These are phyloP conservation scores for Cenchrus fungigraminus DNA, from an alignment of 176 grass and related monocot species.

Conservation along the genomic window DNA sequence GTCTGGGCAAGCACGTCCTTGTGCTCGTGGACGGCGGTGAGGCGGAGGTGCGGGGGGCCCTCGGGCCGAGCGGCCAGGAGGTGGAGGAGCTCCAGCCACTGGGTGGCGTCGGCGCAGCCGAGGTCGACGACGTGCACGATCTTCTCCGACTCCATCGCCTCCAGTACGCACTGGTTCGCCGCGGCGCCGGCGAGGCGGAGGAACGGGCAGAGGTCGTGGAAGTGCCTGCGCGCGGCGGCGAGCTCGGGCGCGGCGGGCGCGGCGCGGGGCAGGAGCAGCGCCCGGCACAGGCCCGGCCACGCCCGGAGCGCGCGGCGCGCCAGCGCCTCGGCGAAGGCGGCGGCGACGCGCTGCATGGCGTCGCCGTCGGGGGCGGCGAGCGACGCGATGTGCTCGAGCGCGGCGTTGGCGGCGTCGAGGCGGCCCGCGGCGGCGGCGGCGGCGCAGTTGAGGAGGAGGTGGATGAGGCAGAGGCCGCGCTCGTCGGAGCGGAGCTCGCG, in stretches of 20 bases:
- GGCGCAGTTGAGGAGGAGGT: slow-evolving; percentile 92
- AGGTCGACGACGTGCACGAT: slow-evolving; percentile 89
- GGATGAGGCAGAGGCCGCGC: slow-evolving; percentile 92
- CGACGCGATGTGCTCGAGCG: slow-evolving; percentile 74
- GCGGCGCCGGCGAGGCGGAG: slow-evolving; percentile 67
- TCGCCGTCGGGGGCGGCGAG: slow-evolving; percentile 76
- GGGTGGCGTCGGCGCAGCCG: slow-evolving; percentile 68
- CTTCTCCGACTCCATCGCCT: slow-evolving; percentile 91
- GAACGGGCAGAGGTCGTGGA: slow-evolving; percentile 92
- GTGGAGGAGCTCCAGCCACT: slow-evolving; percentile 81
- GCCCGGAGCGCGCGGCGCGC: slow-evolving; percentile 70
- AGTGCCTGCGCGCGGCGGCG: slow-evolving; percentile 58
- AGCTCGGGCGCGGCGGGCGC: slow-evolving; percentile 26
- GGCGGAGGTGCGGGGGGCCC: slow-evolving; percentile 84
- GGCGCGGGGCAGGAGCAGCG: slow-evolving; percentile 49
- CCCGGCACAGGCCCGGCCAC: slow-evolving; percentile 70
- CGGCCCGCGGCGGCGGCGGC: slow-evolving; percentile 46
- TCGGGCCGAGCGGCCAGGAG: slow-evolving; percentile 65
- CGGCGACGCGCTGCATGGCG: slow-evolving; percentile 93
- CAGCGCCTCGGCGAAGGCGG: slow-evolving; percentile 68
- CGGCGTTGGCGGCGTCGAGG: slow-evolving; percentile 68
- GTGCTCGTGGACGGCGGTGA: slow-evolving; percentile 70
- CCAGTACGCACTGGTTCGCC: slow-evolving; percentile 75
- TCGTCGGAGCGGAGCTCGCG: slow-evolving; percentile 85
- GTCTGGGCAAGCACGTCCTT: slow-evolving; percentile 58